A percentile compares a stretch with the other conserved stretches of the same genome.
Conservation (phyloP, 2,329 filamentous ascomycete species). For the Fusarium coffeatum region DNA sequence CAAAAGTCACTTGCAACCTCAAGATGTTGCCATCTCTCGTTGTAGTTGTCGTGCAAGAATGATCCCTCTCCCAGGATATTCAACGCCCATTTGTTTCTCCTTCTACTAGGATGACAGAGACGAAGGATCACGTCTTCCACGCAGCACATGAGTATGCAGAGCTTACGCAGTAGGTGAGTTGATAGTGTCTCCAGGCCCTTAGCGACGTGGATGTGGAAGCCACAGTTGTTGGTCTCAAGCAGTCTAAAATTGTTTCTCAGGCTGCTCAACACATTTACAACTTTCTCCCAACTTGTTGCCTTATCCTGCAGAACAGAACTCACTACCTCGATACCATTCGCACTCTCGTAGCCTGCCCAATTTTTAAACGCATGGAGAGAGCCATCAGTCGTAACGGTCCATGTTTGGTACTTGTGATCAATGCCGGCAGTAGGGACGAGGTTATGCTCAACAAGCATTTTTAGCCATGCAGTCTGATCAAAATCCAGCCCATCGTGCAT, state of each 20-base stretch:
- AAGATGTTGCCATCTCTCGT: not conserved
- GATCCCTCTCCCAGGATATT: not conserved
- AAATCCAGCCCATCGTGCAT: not conserved
- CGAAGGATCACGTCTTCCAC: slow-evolving; percentile 33
- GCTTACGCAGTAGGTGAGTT: slow-evolving; percentile 20
- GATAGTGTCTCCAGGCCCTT: slow-evolving; percentile 22
- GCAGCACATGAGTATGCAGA: slow-evolving; percentile 25
- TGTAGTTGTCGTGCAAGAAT: not conserved
- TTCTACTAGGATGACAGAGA: slow-evolving; percentile 19
- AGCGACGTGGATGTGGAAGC: slow-evolving; percentile 34
- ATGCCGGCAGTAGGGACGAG: not conserved
- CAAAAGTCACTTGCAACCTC: slow-evolving; percentile 17
- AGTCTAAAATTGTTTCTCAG: slow-evolving; percentile 30
- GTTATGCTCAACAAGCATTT: slow-evolving; percentile 5
- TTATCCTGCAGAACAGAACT: slow-evolving; percentile 27
- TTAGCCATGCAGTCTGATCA: not conserved
- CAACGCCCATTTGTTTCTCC: not conserved
- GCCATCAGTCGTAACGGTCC: slow-evolving; percentile 16
- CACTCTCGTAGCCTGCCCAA: slow-evolving; percentile 20
- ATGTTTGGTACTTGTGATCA: slow-evolving; percentile 18
- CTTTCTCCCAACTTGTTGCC: slow-evolving; percentile 26
- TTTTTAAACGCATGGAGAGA: not conserved
- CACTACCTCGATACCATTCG: slow-evolving; percentile 26
- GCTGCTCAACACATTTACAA: slow-evolving; percentile 27
- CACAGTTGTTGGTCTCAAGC: slow-evolving; percentile 7